Evolutionary conservation across 805 yeast genomes (phyloP), one percentile per base, ranked within the genome.

Genomic region (Komagataella mondaviorum): DNA sequence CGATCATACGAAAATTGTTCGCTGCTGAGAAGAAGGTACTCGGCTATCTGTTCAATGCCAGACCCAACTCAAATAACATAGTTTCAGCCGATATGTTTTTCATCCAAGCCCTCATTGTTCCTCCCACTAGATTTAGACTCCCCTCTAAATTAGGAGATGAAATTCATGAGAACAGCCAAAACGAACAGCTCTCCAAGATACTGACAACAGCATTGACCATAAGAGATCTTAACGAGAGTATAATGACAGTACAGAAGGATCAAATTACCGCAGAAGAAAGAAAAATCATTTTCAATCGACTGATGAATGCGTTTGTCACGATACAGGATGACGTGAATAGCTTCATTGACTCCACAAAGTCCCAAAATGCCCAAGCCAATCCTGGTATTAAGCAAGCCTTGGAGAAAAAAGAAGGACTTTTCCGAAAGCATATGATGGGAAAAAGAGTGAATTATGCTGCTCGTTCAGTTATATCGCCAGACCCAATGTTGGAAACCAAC

Each of bases 391-490:
- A 93, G 66, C 99, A 93, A 73, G 95, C 96, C 8, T 75, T 93
- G 63, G 99, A 93, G 69, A 91, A 93, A 81, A 93, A 93, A 67
- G 99, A 93, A 70, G 99, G 99, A 65, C 75, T 91, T 57, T 93
- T 93, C 76, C 81, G 99, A 74, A 93, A 91, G 66, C 96, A 93
- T 64, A 93, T 93, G 99, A 93, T 93, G 99, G 99, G 99, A 66
- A 93, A 93, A 76, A 89, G 99, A 75, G 99, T 93, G 54, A 95
- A 93, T 67, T 91, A 88, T 63, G 96, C 98, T 51, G 99, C 99
- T 50, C 88, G 99, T 71, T 91, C 99, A 7, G 99, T 93, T 61
- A 93, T 93, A 70, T 90, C 98, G 6, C 98, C 98, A 5, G 99
- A 93, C 71, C 99, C 99, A 52, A 93, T 86, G 72, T 77, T 93